These are phyloP conservation scores for Crotalaria pallida DNA, from an alignment of 306 rosid species.

Conservation along the genomic window DNA sequence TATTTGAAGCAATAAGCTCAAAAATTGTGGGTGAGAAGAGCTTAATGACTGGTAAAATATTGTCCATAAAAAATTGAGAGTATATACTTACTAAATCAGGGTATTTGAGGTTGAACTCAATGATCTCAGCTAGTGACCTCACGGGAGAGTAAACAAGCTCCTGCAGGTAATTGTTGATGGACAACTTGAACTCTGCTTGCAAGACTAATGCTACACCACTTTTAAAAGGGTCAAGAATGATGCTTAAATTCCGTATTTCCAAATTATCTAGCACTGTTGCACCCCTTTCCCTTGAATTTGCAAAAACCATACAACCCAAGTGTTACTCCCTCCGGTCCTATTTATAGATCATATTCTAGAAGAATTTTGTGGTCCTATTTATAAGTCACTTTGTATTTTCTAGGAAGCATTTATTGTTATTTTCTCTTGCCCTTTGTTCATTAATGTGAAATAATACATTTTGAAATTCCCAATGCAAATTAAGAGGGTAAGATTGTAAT, in stretches of 20 bases:
- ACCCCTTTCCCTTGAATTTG: slow-evolving; percentile 46
- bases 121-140: slow-evolving; percentile 46
- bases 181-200: slow-evolving; percentile 43
- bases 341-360: no score
- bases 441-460: no score
- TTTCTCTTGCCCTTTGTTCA: no score
- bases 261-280: slow-evolving; percentile 59
- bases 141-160: slow-evolving; percentile 50
- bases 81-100: slow-evolving; percentile 33
- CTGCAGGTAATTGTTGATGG: slow-evolving; percentile 37
- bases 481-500: no score
- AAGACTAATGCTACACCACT: slow-evolving; percentile 35
- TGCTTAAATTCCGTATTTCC: slow-evolving; percentile 40
- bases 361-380: no score
- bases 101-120: slow-evolving; percentile 45
- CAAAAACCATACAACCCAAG: neutral
- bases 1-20: neutral
- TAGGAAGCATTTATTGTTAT: no score
- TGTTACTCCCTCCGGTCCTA: no score
- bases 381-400: no score
- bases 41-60: neutral
- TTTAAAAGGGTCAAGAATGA: slow-evolving; percentile 14
- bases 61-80: neutral
- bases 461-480: no score
- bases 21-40: neutral